A percentile compares a stretch with the other conserved stretches of the same genome.
These are phyloP conservation scores for Sarcocystis neurona DNA, from an alignment of 169 alveolate species.

Conservation along the genomic window DNA sequence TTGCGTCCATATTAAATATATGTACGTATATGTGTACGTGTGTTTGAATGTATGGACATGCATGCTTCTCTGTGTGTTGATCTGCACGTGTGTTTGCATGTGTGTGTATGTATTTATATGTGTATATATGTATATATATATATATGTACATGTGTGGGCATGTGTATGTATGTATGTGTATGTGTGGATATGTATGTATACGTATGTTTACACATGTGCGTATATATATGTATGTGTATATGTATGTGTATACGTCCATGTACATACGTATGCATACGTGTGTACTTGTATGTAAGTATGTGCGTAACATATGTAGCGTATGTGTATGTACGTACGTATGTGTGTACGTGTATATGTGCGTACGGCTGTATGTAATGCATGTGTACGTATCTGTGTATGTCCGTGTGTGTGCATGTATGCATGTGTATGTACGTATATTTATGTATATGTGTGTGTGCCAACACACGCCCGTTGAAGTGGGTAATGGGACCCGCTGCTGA, in stretches of 20 bases:
- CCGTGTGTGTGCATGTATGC: background rate
- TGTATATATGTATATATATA: background rate
- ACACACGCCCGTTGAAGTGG: no score
- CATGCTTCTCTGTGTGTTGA: no score
- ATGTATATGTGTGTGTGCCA: background rate
- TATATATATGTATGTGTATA: background rate
- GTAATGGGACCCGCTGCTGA: background rate
- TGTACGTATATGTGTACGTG: no score
- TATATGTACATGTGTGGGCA: background rate
- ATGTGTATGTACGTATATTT: background rate
- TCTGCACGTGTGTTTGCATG: no score
- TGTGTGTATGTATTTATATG: background rate
- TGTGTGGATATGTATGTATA: background rate
- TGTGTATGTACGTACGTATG: background rate
- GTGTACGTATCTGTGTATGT: background rate
- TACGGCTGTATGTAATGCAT: background rate
- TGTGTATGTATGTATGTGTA: background rate
- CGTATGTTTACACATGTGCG: background rate
- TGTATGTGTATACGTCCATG: background rate
- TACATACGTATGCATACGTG: background rate
- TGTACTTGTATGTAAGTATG: background rate
- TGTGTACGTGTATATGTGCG: background rate
- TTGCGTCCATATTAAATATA: no score
- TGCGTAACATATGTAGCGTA: background rate
- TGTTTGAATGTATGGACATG: no score